Evolutionary conservation across 805 yeast species (phyloP), one percentile per base, ranked within the genome.

Genomic region (Ogataea ganodermae): DNA sequence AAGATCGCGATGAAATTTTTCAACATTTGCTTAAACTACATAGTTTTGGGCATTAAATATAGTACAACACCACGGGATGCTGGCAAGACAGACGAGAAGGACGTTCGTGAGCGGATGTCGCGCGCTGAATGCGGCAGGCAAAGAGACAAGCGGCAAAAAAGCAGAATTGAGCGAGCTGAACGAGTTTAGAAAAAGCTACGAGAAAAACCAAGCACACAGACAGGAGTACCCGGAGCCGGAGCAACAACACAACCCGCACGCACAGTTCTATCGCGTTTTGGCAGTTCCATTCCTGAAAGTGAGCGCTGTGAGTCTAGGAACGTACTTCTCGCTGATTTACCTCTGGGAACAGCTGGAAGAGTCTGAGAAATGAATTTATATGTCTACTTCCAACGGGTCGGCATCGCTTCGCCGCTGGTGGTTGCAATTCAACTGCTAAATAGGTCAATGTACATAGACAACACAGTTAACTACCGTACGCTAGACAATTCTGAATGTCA

Each of bases 261-360:
- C 55, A 2, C 58, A 61, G 28, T 75, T 80, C 57, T 80, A 79
- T 55, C 66, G 72, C 49, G 71, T 70, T 30, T 72, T 76, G 53
- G 76, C 74, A 1, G 64, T 58, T 20, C 83, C 84, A 1, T 66
- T 75, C 38, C 46, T 71, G 4, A 79, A 75, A 50, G 72, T 77
- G 14, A 60, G 78, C 27, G 65, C 64, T 0, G 45, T 76, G 6
- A 72, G 80, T 5, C 67, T 76, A 42, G 72, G 63, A 2, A 73
- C 81, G 0, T 80, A 74, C 51, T 79, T 75, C 50, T 61, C 73
- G 0, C 50, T 80, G 55, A 59, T 60, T n/a, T 75, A 68, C 38
- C 52, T 73, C 7, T 75, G 78, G 81, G 75, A 65, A 45, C 69
- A 51, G 44, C 62, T 75, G 12, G 81, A 73, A 17, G 42, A 30